Conservation (phyloP, 495 filamentous ascomycete genomes). For the Hyaloscypha hepaticicola region DNA sequence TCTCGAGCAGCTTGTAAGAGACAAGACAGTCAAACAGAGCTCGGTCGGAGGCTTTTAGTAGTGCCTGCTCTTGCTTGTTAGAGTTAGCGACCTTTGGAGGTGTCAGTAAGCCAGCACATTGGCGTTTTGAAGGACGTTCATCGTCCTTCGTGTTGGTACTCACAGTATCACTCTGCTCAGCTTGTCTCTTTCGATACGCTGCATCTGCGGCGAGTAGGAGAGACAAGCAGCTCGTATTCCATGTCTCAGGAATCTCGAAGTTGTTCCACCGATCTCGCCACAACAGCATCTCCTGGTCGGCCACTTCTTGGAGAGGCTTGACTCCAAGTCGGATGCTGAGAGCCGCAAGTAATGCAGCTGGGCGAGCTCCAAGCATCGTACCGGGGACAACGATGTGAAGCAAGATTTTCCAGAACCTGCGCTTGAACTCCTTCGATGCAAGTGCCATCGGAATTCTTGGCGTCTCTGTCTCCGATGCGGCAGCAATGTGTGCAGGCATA, state of each 20-base stretch:
- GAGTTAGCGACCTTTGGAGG: background rate
- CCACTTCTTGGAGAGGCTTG: slow-evolving; percentile 36
- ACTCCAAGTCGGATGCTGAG: slow-evolving; percentile 45
- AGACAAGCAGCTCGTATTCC: slow-evolving; percentile 42
- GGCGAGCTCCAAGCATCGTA: slow-evolving; percentile 41
- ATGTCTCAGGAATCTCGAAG: slow-evolving; percentile 45
- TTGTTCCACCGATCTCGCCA: slow-evolving; percentile 43
- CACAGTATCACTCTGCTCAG: slow-evolving; percentile 12
- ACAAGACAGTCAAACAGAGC: slow-evolving; percentile 42
- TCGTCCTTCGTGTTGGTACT: background rate
- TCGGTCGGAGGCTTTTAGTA: slow-evolving; percentile 36
- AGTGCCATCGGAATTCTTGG: slow-evolving; percentile 42
- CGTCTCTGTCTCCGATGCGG: slow-evolving; percentile 27
- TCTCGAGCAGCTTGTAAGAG: slow-evolving; percentile 47
- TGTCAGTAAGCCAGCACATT: slow-evolving; percentile 1
- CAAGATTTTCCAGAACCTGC: slow-evolving; percentile 44
- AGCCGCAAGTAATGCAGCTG: slow-evolving; percentile 45
- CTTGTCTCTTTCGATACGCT: slow-evolving; percentile 30
- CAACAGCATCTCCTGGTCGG: slow-evolving; percentile 39
- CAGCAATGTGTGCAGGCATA: slow-evolving; percentile 42
- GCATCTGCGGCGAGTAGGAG: slow-evolving; percentile 45
- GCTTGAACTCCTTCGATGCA: slow-evolving; percentile 30
- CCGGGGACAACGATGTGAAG: slow-evolving; percentile 45
- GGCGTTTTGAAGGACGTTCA: background rate
- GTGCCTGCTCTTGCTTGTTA: background rate